Base-by-base conservation (phyloP, 441 rosid species). In the Capsella rubella region DNA sequence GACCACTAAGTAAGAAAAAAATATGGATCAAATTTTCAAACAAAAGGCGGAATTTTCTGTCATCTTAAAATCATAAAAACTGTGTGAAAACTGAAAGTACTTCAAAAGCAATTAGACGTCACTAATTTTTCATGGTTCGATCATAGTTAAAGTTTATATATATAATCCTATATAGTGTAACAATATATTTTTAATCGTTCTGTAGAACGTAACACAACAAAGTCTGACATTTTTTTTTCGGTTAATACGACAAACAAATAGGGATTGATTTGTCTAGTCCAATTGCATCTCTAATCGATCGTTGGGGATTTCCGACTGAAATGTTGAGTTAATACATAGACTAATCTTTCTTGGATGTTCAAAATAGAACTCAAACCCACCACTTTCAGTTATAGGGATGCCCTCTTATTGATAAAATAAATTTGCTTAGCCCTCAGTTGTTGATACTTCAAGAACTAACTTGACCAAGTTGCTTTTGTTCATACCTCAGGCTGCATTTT, bases 401-500 rank as follows among this genome's bases (percentile, higher is more conserved):
- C 49, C 56, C 71, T 56, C 64, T 64, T 50, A 71, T 57, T 71
- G 68, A 49, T 56, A 3, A 14, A 43, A 43, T n/a, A 76, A 11
- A 10, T 18, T 18, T 21, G 56, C 53, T 53, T 35, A 53, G 56
- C 54, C 32, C 25, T 58, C 67, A 67, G 13, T 37, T 37, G 40
- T 8, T 37, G 40, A 37, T 1, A 37, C 9, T 37, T 37, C 53
- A 14, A 43, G 25, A 53, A 64, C 45, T 31, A 40, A 34, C 37
- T 34, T 34, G 52, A 56, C 37, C 50, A 64, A 53, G 54, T 52
- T 43, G 49, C 50, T 28, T 40, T 55, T 49, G 56, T 42, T 87
- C 87, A 92, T 18, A 81, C 74, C 77, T 86, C 94, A 9, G 96
- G 90, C 83, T 90, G 89, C 97, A 92, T 86, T 66, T 87, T 88